Evolutionary conservation across 768 basidiomycete genomes (phyloP).

Genomic region (Mycena polygramma): DNA sequence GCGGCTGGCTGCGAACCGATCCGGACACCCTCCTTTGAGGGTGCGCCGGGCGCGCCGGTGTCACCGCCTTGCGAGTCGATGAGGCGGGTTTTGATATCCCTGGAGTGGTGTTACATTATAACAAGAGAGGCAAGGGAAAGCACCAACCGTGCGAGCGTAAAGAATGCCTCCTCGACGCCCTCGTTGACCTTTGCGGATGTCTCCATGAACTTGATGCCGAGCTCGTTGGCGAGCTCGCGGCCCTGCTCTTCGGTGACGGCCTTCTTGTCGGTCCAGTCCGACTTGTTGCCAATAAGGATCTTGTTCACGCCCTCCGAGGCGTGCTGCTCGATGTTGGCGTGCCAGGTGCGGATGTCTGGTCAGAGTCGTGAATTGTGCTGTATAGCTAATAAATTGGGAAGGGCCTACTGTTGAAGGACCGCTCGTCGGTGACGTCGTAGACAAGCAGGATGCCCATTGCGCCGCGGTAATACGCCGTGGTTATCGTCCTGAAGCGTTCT

Average conservation of each 20-base stretch:
- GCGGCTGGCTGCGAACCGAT: conserved; percentile 27
- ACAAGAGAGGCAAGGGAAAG: neutral
- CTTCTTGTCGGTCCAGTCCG: conserved; percentile 97
- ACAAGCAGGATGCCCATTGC: conserved; percentile 99
- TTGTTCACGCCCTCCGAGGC: conserved; percentile 99
- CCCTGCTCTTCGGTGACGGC: conserved; percentile 64
- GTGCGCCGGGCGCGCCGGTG: conserved; percentile 53
- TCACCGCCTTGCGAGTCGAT: conserved; percentile 92
- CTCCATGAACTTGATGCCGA: conserved; percentile 95
- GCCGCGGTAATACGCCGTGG: conserved; percentile 99
- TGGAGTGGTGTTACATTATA: conserved; percentile 45
- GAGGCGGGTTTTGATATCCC: conserved; percentile 97
- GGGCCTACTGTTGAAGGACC: conserved; percentile 67
- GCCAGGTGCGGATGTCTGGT: conserved; percentile 31
- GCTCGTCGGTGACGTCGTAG: conserved; percentile 93
- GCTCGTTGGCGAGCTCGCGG: conserved; percentile 91
- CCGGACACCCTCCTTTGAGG: conserved; percentile 58
- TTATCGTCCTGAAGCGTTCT: conserved; percentile 98
- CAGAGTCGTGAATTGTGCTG: neutral
- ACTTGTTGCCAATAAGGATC: conserved; percentile 98
- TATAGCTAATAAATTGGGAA: neutral
- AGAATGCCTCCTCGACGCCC: conserved; percentile 99
- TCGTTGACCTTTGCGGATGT: conserved; percentile 99
- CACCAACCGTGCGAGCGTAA: conserved; percentile 91
- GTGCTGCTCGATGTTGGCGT: conserved; percentile 96